Percentiles rank a stretch among this genome's conserved stretches.
Evolutionary conservation across 805 yeast species (phyloP).

Genomic region (Tetrapisispora phaffii): DNA sequence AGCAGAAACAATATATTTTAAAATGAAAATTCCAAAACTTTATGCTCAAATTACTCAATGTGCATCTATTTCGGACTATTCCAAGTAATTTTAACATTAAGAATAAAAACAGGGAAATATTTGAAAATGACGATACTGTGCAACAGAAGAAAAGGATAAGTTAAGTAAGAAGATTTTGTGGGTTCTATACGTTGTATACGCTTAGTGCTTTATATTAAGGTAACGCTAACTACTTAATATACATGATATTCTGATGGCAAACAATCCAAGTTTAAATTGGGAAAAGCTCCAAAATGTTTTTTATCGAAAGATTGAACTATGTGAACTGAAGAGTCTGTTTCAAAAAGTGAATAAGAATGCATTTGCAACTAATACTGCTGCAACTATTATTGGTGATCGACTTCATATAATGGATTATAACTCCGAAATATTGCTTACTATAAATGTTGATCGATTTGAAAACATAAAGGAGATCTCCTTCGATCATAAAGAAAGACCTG

Average conservation of each 20-base stretch:
- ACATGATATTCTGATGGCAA: neutral
- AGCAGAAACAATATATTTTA: no score
- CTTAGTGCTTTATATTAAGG: no score
- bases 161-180: no score
- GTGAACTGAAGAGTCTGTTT: constrained; percentile 16
- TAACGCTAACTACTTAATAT: no score
- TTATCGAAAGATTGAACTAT: constrained; percentile 42
- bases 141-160: no score
- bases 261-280: constrained; percentile 51
- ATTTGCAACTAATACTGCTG: constrained; percentile 34
- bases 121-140: no score
- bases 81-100: neutral
- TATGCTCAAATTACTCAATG: no score
- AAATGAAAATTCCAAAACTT: neutral
- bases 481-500: constrained; percentile 14
- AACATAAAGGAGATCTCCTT: constrained; percentile 14
- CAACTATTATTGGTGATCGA: constrained; percentile 27
- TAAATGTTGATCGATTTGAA: constrained; percentile 8
- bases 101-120: neutral
- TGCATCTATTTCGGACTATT: no score
- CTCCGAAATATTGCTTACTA: constrained; percentile 15
- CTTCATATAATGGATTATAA: constrained; percentile 33
- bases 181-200: no score
- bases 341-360: constrained; percentile 21
- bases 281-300: constrained; percentile 64